Conservation (phyloP, 1,139 yeast species). For the Williopsis jadinii region DNA sequence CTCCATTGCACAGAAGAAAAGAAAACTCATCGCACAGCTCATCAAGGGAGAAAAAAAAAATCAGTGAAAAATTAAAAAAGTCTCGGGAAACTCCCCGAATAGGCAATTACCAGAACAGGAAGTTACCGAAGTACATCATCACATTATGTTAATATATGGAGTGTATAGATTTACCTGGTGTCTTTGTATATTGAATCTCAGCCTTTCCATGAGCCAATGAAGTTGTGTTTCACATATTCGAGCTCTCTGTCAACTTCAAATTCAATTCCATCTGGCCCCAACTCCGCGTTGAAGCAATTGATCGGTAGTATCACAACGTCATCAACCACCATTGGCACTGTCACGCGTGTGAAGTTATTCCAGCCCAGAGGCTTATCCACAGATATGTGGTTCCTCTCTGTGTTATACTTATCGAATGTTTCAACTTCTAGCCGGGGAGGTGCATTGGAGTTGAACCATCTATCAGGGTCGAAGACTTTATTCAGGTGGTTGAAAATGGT, state of each 20-base stretch:
- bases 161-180: too few species aligned
- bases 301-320: constrained; percentile 66
- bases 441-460: constrained; percentile 6
- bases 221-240: constrained; percentile 64
- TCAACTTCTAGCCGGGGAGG: constrained; percentile 10
- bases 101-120: too few species aligned
- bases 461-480: constrained; percentile 32
- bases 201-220: constrained; percentile 65
- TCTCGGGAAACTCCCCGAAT: too few species aligned
- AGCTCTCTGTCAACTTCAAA: constrained; percentile 40
- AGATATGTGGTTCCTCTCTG: constrained; percentile 7
- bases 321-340: constrained; percentile 49
- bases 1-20: too few species aligned
- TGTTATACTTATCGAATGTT: constrained; percentile 12
- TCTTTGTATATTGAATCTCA: background rate
- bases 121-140: too few species aligned
- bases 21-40: too few species aligned
- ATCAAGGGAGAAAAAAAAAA: too few species aligned
- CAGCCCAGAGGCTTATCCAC: constrained; percentile 30
- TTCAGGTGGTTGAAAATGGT: constrained; percentile 68
- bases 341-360: constrained; percentile 56
- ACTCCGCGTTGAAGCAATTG: constrained; percentile 63
- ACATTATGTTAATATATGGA: too few species aligned
- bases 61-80: too few species aligned
- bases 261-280: constrained; percentile 56